Evolutionary conservation across 345 rosid species (phyloP), one percentile per base, ranked within the genome.

Genomic region (Excoecaria cochinchinensis): DNA sequence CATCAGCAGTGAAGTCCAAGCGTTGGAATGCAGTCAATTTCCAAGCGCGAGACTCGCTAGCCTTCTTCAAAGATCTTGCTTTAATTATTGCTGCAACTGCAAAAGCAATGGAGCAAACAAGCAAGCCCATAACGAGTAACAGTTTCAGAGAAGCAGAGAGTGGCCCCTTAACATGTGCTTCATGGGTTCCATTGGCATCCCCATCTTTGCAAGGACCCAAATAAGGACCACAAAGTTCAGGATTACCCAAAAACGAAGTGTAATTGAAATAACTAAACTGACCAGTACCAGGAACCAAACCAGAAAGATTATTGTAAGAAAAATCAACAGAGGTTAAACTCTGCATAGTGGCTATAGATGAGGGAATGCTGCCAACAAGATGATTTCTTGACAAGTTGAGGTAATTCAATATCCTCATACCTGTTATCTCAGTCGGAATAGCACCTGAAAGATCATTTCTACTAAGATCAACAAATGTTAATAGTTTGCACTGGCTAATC

Each of bases 21-120:
- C 97, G 90, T 78, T 93, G 98, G 90, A 93, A 93, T n/a, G 98
- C 92, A n/a, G 97, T 93, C 75, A 93, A 58, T 77, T 87, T 91
- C 98, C 98, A 93, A 22, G 98, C 89, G 0, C 98, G 91, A 47
- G 95, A 82, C 51, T 90, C 91, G 16, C 90, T 91, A 3, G 97
- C 97, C 79, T 90, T 93, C 61, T 90, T 91, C 84, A 93, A 80
- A 0, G 91, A 89, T 50, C 97, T 81, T 58, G 97, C 98, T 80
- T 93, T 93, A 78, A 91, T 78, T 25, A 93, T 91, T 1, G 98
- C 98, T 6, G 85, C 95, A 4, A 93, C 88, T 0, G 98, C 98
- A 40, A 93, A 93, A 0, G 89, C 88, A 58, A 93, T 91, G 0
- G 98, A 93, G 79, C 95, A 93, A 17, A 90, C 88, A 19, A 93